Conservation (phyloP, 805 yeast genomes). For the Ogataea nakhonphanomensis region DNA sequence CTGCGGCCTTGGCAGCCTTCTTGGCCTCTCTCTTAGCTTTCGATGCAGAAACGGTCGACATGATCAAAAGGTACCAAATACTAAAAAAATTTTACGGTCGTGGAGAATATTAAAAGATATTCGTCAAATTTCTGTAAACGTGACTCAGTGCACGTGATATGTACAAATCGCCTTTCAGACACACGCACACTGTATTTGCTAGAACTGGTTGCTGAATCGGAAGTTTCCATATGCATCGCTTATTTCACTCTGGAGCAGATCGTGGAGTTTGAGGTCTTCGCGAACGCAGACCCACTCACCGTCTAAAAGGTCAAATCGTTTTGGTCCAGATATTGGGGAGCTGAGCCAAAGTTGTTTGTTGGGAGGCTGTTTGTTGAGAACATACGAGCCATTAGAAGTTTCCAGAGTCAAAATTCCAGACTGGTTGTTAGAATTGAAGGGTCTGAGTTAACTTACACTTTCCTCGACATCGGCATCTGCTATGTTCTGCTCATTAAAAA, state of each 20-base stretch:
- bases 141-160: neutral
- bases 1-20: slow-evolving; percentile 87
- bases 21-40: slow-evolving; percentile 98
- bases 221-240: slow-evolving; percentile 25
- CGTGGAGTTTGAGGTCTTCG: slow-evolving; percentile 49
- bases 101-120: slow-evolving; percentile 4
- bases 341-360: slow-evolving; percentile 95
- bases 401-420: slow-evolving; percentile 77
- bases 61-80: slow-evolving; percentile 14
- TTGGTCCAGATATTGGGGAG: slow-evolving; percentile 92
- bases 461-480: slow-evolving; percentile 68
- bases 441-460: slow-evolving; percentile 36
- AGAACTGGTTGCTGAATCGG: slow-evolving; percentile 17
- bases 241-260: slow-evolving; percentile 52
- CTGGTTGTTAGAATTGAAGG: slow-evolving; percentile 10
- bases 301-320: slow-evolving; percentile 69
- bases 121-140: neutral
- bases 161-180: neutral
- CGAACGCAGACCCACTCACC: slow-evolving; percentile 80
- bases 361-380: slow-evolving; percentile 96
- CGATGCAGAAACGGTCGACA: slow-evolving; percentile 71
- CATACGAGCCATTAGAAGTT: slow-evolving; percentile 78
- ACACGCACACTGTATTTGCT: neutral
- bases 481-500: slow-evolving; percentile 49
- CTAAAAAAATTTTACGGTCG: slow-evolving; percentile 20